Evolutionary conservation across 495 filamentous ascomycete genomes (phyloP), one percentile per base, ranked within the genome.

Genomic region (Aspergillus panamensis): DNA sequence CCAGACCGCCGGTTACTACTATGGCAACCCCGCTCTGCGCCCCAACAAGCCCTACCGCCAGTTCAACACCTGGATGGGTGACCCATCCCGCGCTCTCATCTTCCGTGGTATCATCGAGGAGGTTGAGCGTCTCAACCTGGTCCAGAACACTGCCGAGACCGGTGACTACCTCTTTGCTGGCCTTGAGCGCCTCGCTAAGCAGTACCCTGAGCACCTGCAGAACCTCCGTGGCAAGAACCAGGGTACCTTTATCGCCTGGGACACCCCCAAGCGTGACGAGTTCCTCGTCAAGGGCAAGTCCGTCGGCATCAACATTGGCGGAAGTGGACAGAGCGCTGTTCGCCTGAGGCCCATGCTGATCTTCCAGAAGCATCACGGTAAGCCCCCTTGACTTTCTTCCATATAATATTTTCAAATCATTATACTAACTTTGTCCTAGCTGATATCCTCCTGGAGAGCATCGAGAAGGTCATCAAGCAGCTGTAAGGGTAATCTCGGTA

Each of bases 1-100:
- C 19, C 94, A 98, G 79, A 92, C 95, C 8, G 94, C 94, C 31
- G 94, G 94, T 32, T 98, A 95, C 82, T 98, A 96, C 80, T 98
- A 83, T 68, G 90, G 91, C 30, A 89, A 96, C 79, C 83, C 84
- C 16, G 82, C 87, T 47, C 81, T 98, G 57, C 82, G 92, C n/a
- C 94, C 94, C 48, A 97, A 96, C 79, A 93, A 93, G 82, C 91
- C 94, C n/a, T 97, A 97, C 82, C 86, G 94, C 50, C 94, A 98
- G 76, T 98, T 97, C 79, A 98, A 98, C 77, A 98, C 95, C 57
- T 98, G 94, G 94, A 97, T 98, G 92, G 94, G 94, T 70, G 94
- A 98, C 76, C 94, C 94, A 30, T 85, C 89, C 9, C 85, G 91
- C 48, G 92, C 91, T 8, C 77, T 97, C 58, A 82, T 97, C 58